Base-by-base conservation (phyloP, 2,329 filamentous ascomycete genomes). In the Verticillium isaacii region DNA sequence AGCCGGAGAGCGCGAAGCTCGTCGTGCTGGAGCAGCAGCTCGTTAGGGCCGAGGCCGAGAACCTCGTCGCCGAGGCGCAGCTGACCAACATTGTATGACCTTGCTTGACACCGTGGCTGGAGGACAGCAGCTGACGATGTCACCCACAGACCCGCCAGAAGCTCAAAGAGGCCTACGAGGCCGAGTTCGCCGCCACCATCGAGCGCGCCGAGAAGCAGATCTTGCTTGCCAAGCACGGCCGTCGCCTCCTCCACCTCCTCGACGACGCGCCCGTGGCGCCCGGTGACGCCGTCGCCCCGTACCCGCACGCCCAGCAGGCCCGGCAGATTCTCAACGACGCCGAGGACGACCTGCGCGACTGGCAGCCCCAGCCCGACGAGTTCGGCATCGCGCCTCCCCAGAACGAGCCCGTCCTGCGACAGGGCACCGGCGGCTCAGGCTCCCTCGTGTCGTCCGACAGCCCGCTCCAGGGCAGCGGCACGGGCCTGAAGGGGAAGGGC, bases 171-270 rank as follows among this genome's bases (percentile, higher is more conserved):
- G 92, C 95, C 29, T 98, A 94, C 73, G 91, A 93, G 67, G 77
- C 91, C 63, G 93, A 98, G 74, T 91, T 97, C 66, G 86, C 90
- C 17, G 93, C 93, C 63, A 91, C 93, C 23, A 96, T 99, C 69
- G 95, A 99, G 81, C 90, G 94, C 36, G 93, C 93, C 29, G 95
- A 98, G 81, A 98, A 98, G 80, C 95, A 99, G 74, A 91, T 94
- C 69, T 91, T 99, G 63, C 85, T 99, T 17, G 94, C 95, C 62
- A 91, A 91, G 70, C 93, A 98, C 73, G 94, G 93, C 23, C 90
- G 92, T 60, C 88, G 92, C 54, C 85, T 99, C 39, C 76, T 99
- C 61, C 88, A 90, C 68, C 85, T 96, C 45, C 85, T 99, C 12
- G 95, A 99, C 69, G 94, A 97, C 73, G 89, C 89, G 0, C 92